These are phyloP conservation scores for Ganoderma sp. DNA, from an alignment of 1,284 basidiomycete species.

Conservation along the genomic window DNA sequence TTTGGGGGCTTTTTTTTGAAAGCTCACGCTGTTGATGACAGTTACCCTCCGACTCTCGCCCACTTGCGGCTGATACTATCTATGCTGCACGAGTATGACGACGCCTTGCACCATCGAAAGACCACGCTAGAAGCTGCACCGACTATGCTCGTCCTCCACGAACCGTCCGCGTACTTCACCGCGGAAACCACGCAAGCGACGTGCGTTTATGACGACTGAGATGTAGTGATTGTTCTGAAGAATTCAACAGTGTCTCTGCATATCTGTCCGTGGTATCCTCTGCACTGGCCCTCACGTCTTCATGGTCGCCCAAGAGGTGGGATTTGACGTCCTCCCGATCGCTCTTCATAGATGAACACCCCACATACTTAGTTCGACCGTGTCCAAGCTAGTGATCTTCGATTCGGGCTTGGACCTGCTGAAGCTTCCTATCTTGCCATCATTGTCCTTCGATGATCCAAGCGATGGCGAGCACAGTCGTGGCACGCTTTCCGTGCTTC, in stretches of 20 bases:
- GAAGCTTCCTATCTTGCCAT: constrained; percentile 58
- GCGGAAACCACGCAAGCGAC: constrained; percentile 36
- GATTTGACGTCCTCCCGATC: not conserved
- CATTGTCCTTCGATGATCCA: constrained; percentile 32
- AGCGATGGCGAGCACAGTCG: constrained; percentile 14
- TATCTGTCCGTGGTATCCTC: constrained; percentile 56
- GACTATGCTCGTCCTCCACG: constrained; percentile 65
- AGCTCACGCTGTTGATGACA: constrained; percentile 35
- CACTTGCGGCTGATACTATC: constrained; percentile 65
- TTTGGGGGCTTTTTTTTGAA: not conserved
- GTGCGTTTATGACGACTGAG: constrained; percentile 30
- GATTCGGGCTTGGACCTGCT: constrained; percentile 63
- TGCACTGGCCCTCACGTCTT: constrained; percentile 45
- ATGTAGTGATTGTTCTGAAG: not conserved
- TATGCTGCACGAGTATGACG: constrained; percentile 52
- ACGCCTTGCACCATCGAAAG: constrained; percentile 36
- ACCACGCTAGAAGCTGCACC: constrained; percentile 54
- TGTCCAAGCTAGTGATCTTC: constrained; percentile 63
- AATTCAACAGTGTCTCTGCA: constrained; percentile 47
- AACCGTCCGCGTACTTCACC: constrained; percentile 66
- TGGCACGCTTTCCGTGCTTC: constrained; percentile 26
- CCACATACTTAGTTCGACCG: not conserved
- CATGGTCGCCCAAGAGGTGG: constrained; percentile 40
- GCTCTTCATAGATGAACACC: not conserved
- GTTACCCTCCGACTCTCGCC: constrained; percentile 68